Percentiles rank a stretch among this genome's conserved stretches.
These are phyloP conservation scores for Samsoniella hepiali DNA, from an alignment of 2,329 filamentous ascomycete species.

Conservation along the genomic window DNA sequence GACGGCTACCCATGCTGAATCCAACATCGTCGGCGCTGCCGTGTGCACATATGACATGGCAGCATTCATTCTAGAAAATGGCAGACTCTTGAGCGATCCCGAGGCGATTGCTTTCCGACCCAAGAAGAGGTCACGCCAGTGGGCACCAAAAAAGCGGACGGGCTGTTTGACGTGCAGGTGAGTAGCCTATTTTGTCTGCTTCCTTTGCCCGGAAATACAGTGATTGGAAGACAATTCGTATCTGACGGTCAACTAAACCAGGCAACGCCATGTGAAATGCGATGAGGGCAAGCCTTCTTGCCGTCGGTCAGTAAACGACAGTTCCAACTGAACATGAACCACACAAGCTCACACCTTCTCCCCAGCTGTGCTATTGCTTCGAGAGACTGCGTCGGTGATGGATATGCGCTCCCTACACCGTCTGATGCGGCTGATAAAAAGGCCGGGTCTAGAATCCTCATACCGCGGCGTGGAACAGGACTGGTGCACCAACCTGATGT, in stretches of 20 bases:
- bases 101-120: neutral
- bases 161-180: constrained; percentile 9
- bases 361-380: neutral
- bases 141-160: constrained; percentile 10
- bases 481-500: neutral
- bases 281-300: constrained; percentile 9
- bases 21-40: neutral
- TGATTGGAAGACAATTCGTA: neutral
- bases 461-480: neutral
- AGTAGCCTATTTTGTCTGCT: neutral
- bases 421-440: neutral
- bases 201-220: no score
- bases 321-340: neutral
- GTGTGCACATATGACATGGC: neutral
- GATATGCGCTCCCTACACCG: neutral
- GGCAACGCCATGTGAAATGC: constrained; percentile 6
- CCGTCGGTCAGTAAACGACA: neutral
- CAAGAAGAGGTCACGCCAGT: neutral
- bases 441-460: neutral
- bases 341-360: neutral
- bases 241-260: neutral
- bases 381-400: neutral
- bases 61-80: constrained; percentile 2
- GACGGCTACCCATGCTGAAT: neutral
- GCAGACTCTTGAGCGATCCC: constrained; percentile 2